These are phyloP conservation scores for Trichoderma atroviride DNA, from an alignment of 2,329 filamentous ascomycete genomes.

Conservation along the genomic window DNA sequence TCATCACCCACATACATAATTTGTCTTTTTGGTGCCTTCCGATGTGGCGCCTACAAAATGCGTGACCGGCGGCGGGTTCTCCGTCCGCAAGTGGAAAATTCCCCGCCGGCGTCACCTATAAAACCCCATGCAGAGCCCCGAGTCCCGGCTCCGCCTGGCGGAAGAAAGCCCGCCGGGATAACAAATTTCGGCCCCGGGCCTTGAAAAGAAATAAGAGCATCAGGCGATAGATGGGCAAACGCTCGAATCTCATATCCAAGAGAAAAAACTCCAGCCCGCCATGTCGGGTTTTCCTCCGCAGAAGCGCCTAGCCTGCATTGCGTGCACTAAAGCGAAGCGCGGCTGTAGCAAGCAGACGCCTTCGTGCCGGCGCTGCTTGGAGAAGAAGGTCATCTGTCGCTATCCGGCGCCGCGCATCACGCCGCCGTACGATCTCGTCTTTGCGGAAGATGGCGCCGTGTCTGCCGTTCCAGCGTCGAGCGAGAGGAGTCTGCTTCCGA, in stretches of 20 bases:
- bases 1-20: background rate
- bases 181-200: conserved; percentile 3
- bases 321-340: conserved; percentile 21
- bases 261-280: background rate
- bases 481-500: background rate
- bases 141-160: conserved; percentile 13
- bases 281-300: conserved; percentile 19
- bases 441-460: conserved; percentile 12
- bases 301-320: conserved; percentile 8
- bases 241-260: background rate
- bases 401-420: conserved; percentile 17
- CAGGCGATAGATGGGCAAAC: background rate
- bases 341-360: conserved; percentile 22
- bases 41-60: background rate
- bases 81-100: conserved; percentile 13
- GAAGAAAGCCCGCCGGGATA: conserved; percentile 15
- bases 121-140: background rate
- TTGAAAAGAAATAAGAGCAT: background rate
- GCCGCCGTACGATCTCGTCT: conserved; percentile 22
- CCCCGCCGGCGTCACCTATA: conserved; percentile 7
- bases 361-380: conserved; percentile 4
- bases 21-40: background rate
- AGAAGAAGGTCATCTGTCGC: conserved; percentile 12
- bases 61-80: background rate
- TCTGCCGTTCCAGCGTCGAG: background rate